A percentile compares a stretch with the other conserved stretches of the same genome.
Conservation (phyloP, 768 basidiomycete species). For the Crucibulum laeve region DNA sequence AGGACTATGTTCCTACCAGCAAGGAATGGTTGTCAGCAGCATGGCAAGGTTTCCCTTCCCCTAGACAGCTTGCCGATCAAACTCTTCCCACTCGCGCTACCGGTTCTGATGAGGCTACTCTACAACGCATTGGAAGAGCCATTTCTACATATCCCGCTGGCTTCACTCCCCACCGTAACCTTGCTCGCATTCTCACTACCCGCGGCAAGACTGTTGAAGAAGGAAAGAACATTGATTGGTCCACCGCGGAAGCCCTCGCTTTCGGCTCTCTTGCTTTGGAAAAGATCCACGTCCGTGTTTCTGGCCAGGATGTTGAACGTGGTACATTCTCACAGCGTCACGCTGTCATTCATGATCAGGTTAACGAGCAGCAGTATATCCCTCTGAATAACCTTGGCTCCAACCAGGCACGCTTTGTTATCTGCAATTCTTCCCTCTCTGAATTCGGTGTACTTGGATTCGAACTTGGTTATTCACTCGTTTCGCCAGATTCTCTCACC, state of each 20-base stretch:
- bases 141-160: slow-evolving; percentile 83
- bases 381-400: slow-evolving; percentile 86
- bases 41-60: slow-evolving; percentile 98
- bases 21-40: slow-evolving; percentile 98
- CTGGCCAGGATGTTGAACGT: slow-evolving; percentile 97
- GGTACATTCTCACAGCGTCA: slow-evolving; percentile 99
- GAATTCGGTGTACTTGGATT: slow-evolving; percentile 95
- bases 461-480: slow-evolving; percentile 97
- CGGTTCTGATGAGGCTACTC: slow-evolving; percentile 69
- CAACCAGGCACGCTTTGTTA: slow-evolving; percentile 87
- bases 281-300: slow-evolving; percentile 90
- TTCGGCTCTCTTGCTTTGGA: slow-evolving; percentile 92
- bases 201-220: slow-evolving; percentile 92
- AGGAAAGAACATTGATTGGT: slow-evolving; percentile 93
- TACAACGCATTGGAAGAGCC: slow-evolving; percentile 81
- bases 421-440: slow-evolving; percentile 96
- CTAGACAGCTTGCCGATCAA: slow-evolving; percentile 89
- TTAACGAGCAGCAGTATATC: slow-evolving; percentile 84
- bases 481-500: slow-evolving; percentile 87
- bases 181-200: slow-evolving; percentile 83
- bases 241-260: slow-evolving; percentile 96
- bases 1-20: slow-evolving; percentile 92
- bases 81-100: slow-evolving; percentile 89
- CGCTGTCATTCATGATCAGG: slow-evolving; percentile 94
- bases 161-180: slow-evolving; percentile 88